Evolutionary conservation across 371 early-diverging fungal species (phyloP), one percentile per base, ranked within the genome.

Genomic region (Mucor mucedo): DNA sequence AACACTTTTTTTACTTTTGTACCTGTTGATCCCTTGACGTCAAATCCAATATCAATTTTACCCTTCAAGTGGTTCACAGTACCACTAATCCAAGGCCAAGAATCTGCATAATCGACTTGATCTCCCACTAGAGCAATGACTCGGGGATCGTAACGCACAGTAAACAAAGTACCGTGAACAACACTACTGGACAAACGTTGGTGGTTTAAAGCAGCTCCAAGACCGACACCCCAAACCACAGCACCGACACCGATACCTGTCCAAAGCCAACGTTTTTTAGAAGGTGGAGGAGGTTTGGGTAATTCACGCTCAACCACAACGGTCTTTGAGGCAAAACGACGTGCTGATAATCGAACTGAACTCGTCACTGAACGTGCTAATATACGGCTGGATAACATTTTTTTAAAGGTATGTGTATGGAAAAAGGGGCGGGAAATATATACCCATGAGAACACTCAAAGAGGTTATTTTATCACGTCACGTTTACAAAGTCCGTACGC

Each of bases 41-140:
- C 76, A 65, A 83, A 89, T 35, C 75, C 71, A 63, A 88, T 83
- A 62, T 87, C 76, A 9, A 88, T 83, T 30, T 81, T 72, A 9
- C 90, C 90, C 69, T 90, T 87, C 68, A 90, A 71, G 68, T 88
- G 86, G 32, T 88, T 88, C 11, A 90, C 86, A 1, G 80, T 80
- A 4, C 90, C 90, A 27, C 72, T 75, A 66, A 90, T 86, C 90
- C 90, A 90, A 9, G 89, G 87, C 84, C 85, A 86, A 2, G 56
- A 60, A 69, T 83, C 77, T 39, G 82, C 78, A 73, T 86, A 90
- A 70, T 84, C 82, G 48, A 90, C 76, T 41, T 78, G 70, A 48
- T 80, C 80, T 5, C 90, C 90, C n/a, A 90, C 60, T 5, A 84
- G 61, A 14, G 71, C 76, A 63, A 80, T 75, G 8, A 84, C 85